Conservation (phyloP, 768 basidiomycete genomes). For the Panaeolus cyanescens region DNA sequence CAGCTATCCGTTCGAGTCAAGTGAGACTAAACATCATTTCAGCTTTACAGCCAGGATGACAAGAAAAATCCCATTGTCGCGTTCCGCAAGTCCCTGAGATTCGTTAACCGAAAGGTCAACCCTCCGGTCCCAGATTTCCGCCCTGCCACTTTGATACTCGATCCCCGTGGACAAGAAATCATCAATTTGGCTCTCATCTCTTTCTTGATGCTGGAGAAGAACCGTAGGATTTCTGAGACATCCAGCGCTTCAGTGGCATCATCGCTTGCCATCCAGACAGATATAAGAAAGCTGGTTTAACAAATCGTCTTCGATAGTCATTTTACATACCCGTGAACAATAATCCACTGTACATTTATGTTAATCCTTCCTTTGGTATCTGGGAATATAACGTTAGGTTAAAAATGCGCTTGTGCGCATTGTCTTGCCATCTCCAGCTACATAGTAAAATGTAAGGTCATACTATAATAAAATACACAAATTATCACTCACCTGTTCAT, state of each 20-base stretch:
- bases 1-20: neutral
- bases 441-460: neutral
- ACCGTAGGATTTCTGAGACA: conserved; percentile 30
- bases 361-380: neutral
- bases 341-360: neutral
- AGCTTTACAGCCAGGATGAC: neutral
- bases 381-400: neutral
- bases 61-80: conserved; percentile 18
- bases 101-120: conserved; percentile 17
- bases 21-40: neutral
- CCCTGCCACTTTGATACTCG: conserved; percentile 34
- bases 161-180: conserved; percentile 33
- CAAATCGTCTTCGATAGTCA: neutral
- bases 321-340: neutral
- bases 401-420: conserved; percentile 22
- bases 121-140: conserved; percentile 16
- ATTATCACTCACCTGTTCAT: conserved; percentile 52
- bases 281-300: neutral
- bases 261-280: conserved; percentile 6
- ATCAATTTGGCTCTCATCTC: conserved; percentile 39
- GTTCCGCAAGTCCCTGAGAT: conserved; percentile 31
- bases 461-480: neutral
- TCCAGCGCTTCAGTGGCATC: conserved; percentile 19
- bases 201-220: conserved; percentile 44
- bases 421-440: conserved; percentile 45